Evolutionary conservation across 371 early-diverging fungal species (phyloP).

Genomic region (Rhizoclosmatium hyalinum): DNA sequence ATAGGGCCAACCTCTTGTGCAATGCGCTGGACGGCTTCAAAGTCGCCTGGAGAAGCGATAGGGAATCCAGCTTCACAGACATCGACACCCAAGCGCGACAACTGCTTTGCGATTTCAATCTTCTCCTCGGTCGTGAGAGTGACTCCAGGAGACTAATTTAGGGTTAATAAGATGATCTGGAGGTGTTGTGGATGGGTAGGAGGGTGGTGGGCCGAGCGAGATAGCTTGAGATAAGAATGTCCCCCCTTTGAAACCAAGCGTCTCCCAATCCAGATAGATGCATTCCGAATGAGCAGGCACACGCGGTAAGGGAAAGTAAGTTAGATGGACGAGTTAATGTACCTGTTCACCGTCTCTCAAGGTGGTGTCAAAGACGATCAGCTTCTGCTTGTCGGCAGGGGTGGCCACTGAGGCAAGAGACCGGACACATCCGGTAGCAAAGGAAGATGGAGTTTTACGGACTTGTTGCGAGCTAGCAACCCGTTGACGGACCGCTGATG

Average conservation of each 20-base stretch:
- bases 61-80: constrained; percentile 96
- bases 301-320: background rate
- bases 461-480: background rate
- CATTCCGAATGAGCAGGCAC: too few relatives aligned
- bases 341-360: constrained; percentile 96
- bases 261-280: too few relatives aligned
- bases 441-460: background rate
- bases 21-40: constrained; percentile 92
- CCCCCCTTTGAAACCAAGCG: too few relatives aligned
- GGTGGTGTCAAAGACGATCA: constrained; percentile 93
- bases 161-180: background rate
- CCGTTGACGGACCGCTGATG: background rate
- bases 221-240: too few relatives aligned
- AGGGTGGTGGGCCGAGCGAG: too few relatives aligned
- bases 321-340: constrained; percentile 14
- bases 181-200: too few relatives aligned
- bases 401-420: constrained; percentile 6
- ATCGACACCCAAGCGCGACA: constrained; percentile 91
- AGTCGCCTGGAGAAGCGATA: constrained; percentile 91
- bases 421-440: background rate
- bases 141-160: constrained; percentile 87
- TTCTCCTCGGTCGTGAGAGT: constrained; percentile 92
- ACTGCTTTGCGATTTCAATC: constrained; percentile 88
- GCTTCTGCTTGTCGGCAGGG: constrained; percentile 75
- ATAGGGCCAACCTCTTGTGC: constrained; percentile 89